Conservation (phyloP, 148 eudicot species). For the Rhododendron ovatum region DNA sequence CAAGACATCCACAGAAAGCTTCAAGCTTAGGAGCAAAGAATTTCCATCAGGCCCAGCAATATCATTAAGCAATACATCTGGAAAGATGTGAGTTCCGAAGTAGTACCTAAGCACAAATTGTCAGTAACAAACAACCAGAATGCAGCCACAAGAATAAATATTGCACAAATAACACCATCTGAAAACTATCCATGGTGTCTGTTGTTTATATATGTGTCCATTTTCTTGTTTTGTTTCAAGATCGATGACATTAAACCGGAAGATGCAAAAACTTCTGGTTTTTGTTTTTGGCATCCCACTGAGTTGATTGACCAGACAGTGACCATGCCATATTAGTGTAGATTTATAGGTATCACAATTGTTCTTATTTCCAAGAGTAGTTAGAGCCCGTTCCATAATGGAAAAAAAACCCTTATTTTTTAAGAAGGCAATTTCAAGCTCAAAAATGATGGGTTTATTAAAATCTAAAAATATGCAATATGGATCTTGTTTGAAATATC, state of each 20-base stretch:
- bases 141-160: background rate
- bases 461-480: too few relatives aligned
- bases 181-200: background rate
- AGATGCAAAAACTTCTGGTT: background rate
- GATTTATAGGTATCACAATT: background rate
- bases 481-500: too few relatives aligned
- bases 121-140: background rate
- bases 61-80: conserved; percentile 92
- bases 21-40: conserved; percentile 79
- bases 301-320: background rate
- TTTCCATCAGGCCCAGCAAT: conserved; percentile 91
- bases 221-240: background rate
- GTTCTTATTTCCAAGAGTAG: background rate
- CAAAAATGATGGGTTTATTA: too few relatives aligned
- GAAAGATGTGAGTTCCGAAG: conserved; percentile 63
- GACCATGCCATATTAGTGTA: background rate
- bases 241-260: background rate
- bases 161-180: background rate
- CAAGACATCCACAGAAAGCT: conserved; percentile 93
- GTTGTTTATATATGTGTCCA: background rate
- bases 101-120: conserved; percentile 47
- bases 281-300: background rate
- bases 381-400: too few relatives aligned
- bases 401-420: too few relatives aligned
- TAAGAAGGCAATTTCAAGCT: too few relatives aligned